Base-by-base conservation (phyloP, 2,329 filamentous ascomycete genomes). In the Penicillium polonicum region DNA sequence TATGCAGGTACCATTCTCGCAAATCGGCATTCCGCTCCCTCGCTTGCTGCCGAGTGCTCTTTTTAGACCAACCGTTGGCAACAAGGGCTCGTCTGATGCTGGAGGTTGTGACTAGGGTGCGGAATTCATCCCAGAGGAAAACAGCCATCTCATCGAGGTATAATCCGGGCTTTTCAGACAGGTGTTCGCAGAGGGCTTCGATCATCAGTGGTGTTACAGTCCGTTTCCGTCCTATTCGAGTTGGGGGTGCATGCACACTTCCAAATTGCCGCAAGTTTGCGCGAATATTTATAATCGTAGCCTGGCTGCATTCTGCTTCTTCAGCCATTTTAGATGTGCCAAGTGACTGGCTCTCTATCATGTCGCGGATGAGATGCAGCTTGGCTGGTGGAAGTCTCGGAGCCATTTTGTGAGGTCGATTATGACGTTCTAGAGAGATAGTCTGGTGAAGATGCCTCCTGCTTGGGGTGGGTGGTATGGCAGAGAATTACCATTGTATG, bases 61-160 rank as follows among this genome's bases (percentile, higher is more conserved):
- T 25, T 25, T 25, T 25, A 4, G 23, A 25, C 23, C 23, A 25
- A 25, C 23, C 3, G 3, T 31, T 31, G 2, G 43, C 27, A 6
- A 51, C 23, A 31, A 64, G 57, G 23, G 55, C 55, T 27, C 57
- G 35, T 36, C 48, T 62, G 17, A 62, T 57, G 38, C 51, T 62
- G 2, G 50, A 71, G 57, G 69, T 61, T n/a, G 68, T 65, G 27
- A 36, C 6, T n/a, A 36, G 15, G 15, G 35, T 36, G 15, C 15
- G 35, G 15, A 7, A 36, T n/a, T 36, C 35, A 4, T 17, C 35
- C 35, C 1, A 36, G 15, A 36, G 15, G 6, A 36, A 36, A 36
- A 36, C 35, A 36, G 35, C 35, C 7, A 36, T 36, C 35, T 36
- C 7, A 36, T 36, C 35, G 15, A 8, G 35, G 3, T 36, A 36